Conservation (phyloP, 2,329 filamentous ascomycete species). For the Apiospora sp. region DNA sequence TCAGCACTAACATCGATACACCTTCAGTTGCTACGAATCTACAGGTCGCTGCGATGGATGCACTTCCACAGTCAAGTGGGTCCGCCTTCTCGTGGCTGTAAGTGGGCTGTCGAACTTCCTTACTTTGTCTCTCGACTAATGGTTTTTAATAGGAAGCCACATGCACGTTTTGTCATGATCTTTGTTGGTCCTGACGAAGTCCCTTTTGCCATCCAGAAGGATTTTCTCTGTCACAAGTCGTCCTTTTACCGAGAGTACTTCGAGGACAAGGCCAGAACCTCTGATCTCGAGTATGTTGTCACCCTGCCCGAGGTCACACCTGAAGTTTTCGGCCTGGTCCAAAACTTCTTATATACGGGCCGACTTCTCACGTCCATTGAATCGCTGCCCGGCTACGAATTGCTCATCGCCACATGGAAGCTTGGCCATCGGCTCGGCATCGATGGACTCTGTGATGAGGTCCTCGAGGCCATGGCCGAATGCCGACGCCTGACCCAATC, state of each 20-base stretch:
- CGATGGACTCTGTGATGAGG: constrained; percentile 62
- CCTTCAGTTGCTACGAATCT: neutral
- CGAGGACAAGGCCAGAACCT: constrained; percentile 39
- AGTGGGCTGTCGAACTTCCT: neutral
- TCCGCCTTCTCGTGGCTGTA: constrained; percentile 24
- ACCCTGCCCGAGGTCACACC: constrained; percentile 56
- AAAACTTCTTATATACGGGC: constrained; percentile 63
- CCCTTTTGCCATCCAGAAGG: constrained; percentile 66
- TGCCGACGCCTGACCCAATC: constrained; percentile 59
- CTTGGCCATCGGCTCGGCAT: constrained; percentile 60
- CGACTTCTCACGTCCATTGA: constrained; percentile 52
- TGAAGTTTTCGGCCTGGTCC: constrained; percentile 62
- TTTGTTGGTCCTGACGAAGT: constrained; percentile 59
- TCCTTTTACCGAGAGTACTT: constrained; percentile 58
- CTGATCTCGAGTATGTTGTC: constrained; percentile 58
- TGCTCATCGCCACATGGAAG: constrained; percentile 64
- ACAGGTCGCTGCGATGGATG: constrained; percentile 8
- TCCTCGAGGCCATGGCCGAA: constrained; percentile 65
- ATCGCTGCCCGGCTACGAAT: constrained; percentile 59
- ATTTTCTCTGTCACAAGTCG: constrained; percentile 63
- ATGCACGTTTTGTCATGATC: constrained; percentile 63
- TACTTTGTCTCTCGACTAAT: neutral
- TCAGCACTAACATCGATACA: neutral
- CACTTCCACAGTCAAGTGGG: neutral
- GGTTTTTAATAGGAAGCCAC: constrained; percentile 53